A percentile compares a stretch with the other conserved stretches of the same genome.
Conservation (phyloP, 805 yeast species). For the Monosporozyma servazzii region DNA sequence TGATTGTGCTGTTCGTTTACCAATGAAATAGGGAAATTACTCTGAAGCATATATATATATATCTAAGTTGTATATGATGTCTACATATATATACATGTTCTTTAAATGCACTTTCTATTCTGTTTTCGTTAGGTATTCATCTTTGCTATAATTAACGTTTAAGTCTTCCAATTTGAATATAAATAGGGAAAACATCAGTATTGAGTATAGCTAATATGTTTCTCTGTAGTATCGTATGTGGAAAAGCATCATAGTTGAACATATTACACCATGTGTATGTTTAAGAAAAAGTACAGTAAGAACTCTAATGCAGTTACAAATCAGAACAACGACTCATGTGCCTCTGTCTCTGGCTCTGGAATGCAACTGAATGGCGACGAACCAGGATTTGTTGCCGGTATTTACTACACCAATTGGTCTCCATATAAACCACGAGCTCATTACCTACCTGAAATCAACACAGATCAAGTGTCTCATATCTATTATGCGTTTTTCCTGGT, state of each 20-base stretch:
- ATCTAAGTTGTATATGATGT: background rate
- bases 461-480: slow-evolving; percentile 49
- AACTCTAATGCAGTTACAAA: too few relatives aligned
- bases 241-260: too few relatives aligned
- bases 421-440: slow-evolving; percentile 52
- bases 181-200: background rate
- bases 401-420: slow-evolving; percentile 57
- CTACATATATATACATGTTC: background rate
- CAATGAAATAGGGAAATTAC: slow-evolving; percentile 18
- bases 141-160: background rate
- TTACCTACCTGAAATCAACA: slow-evolving; percentile 54
- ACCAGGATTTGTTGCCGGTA: slow-evolving; percentile 22
- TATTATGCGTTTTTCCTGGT: slow-evolving; percentile 71
- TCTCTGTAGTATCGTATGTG: too few relatives aligned
- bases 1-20: slow-evolving; percentile 39
- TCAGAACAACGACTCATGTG: too few relatives aligned
- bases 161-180: background rate
- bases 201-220: background rate
- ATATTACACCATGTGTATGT: too few relatives aligned
- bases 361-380: background rate
- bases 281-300: too few relatives aligned
- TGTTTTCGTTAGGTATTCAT: background rate
- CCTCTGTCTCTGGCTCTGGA: background rate
- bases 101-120: background rate
- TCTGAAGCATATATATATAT: background rate